Percentiles rank a stretch among this genome's conserved stretches.
Conservation (phyloP, 78 protist species). For the Mantamonas sphyraenae region DNA sequence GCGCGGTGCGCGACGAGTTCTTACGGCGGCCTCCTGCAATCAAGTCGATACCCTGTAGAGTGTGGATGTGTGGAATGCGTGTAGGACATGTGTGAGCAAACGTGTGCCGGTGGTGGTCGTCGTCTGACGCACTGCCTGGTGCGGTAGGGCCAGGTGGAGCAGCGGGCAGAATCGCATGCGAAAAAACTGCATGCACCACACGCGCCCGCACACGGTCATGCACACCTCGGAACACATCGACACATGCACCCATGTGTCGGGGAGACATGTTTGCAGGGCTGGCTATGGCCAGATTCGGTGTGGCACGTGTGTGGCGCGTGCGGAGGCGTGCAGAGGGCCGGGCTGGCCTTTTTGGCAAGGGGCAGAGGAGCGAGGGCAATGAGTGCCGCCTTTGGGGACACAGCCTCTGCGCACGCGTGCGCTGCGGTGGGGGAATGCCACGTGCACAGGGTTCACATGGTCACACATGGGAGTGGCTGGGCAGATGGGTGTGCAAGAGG, state of each 20-base stretch:
- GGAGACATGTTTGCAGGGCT: background rate
- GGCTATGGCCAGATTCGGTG: background rate
- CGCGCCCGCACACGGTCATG: background rate
- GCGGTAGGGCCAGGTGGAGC: no score
- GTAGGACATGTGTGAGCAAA: no score
- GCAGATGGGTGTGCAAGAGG: no score
- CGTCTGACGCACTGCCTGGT: no score
- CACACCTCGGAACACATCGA: background rate
- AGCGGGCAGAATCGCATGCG: no score
- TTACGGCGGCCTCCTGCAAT: conserved; percentile 30
- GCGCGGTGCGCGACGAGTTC: conserved; percentile 42
- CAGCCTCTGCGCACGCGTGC: background rate
- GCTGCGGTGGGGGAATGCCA: no score
- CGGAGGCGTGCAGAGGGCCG: background rate
- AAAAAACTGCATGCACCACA: background rate
- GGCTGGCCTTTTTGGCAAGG: background rate
- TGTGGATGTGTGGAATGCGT: background rate
- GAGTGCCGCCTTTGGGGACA: background rate
- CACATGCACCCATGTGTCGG: background rate
- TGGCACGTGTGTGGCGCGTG: background rate
- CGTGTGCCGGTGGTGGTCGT: no score
- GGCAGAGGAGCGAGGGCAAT: background rate
- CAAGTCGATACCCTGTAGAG: conserved; percentile 74
- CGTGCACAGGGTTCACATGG: no score
- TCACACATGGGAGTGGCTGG: no score